Percentiles rank a stretch among this genome's conserved stretches.
These are phyloP conservation scores for Suhomyces emberorum DNA, from an alignment of 805 yeast genomes.

Conservation along the genomic window DNA sequence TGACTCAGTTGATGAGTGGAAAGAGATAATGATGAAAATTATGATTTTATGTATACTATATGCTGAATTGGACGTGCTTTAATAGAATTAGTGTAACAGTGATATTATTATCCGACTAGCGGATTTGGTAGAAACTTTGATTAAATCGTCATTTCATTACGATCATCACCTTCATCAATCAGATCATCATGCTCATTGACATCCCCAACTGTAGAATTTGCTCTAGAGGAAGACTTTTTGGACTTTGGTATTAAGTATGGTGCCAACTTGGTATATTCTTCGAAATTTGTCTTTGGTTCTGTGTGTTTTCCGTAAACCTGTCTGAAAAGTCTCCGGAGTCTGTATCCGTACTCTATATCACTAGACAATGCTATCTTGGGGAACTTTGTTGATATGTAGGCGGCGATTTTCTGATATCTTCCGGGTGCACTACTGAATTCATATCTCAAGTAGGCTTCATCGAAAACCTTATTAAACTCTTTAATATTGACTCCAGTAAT, in stretches of 20 bases:
- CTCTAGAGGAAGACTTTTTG: too few species aligned
- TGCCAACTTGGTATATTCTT: slow-evolving; percentile 1
- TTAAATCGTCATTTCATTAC: too few species aligned
- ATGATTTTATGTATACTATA: too few species aligned
- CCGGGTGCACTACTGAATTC: slow-evolving; percentile 1
- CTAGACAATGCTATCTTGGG: slow-evolving; percentile 2
- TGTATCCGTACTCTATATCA: slow-evolving; percentile 7
- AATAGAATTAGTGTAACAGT: too few species aligned
- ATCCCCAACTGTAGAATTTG: too few species aligned
- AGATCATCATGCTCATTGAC: too few species aligned
- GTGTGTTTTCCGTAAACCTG: slow-evolving; percentile 12
- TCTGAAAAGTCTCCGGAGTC: slow-evolving; percentile 15
- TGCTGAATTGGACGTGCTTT: too few species aligned
- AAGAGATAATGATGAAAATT: slow-evolving; percentile 48
- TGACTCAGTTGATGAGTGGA: slow-evolving; percentile 83
- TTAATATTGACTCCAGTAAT: slow-evolving; percentile 4
- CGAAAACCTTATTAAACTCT: slow-evolving; percentile 11
- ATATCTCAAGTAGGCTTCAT: slow-evolving; percentile 12
- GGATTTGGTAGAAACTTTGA: too few species aligned
- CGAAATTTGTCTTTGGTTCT: slow-evolving; percentile 16
- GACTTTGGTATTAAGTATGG: too few species aligned
- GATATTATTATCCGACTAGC: too few species aligned
- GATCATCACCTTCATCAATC: too few species aligned
- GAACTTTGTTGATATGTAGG: slow-evolving; percentile 1
- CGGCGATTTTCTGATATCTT: slow-evolving; percentile 2